These are phyloP conservation scores for Globisporangium mamillatum DNA, from an alignment of 352 stramenopile genomes.

Conservation along the genomic window DNA sequence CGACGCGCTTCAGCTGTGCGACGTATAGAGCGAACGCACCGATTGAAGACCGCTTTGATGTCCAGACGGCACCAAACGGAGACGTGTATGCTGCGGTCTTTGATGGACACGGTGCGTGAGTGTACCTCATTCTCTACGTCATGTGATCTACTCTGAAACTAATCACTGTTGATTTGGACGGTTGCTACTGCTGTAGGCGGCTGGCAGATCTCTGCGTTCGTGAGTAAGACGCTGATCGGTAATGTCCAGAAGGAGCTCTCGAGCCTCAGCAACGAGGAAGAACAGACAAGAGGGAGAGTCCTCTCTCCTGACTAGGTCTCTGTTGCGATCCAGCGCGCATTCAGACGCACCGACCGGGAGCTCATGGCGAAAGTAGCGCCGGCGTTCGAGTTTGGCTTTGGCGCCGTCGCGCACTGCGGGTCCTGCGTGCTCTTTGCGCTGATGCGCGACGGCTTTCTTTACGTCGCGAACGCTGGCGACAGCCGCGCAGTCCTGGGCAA, in stretches of 20 bases:
- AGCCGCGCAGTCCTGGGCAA: constrained; percentile 74
- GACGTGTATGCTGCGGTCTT: constrained; percentile 84
- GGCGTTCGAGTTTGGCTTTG: constrained; percentile 89
- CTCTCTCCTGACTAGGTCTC: constrained; percentile 36
- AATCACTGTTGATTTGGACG: neutral
- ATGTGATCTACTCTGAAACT: neutral
- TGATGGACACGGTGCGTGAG: constrained; percentile 80
- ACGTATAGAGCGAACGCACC: constrained; percentile 66
- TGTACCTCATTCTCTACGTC: neutral
- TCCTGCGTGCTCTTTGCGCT: constrained; percentile 81
- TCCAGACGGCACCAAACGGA: constrained; percentile 59
- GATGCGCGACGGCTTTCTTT: constrained; percentile 60
- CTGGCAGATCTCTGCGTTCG: constrained; percentile 91
- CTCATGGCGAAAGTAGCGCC: constrained; percentile 70
- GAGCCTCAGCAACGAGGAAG: constrained; percentile 3
- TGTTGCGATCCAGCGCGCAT: constrained; percentile 71
- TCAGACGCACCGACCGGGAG: constrained; percentile 81
- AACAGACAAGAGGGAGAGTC: constrained; percentile 3
- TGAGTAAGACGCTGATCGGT: constrained; percentile 61
- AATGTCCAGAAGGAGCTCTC: constrained; percentile 75
- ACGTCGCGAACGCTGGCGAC: constrained; percentile 84
- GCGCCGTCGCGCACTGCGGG: constrained; percentile 77
- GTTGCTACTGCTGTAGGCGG: constrained; percentile 35
- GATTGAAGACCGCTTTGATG: constrained; percentile 82
- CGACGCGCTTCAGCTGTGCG: constrained; percentile 37